phyloP scores from a whole-genome alignment of 1,284 basidiomycete genomes.

The Pseudozyma thailandica region DNA sequence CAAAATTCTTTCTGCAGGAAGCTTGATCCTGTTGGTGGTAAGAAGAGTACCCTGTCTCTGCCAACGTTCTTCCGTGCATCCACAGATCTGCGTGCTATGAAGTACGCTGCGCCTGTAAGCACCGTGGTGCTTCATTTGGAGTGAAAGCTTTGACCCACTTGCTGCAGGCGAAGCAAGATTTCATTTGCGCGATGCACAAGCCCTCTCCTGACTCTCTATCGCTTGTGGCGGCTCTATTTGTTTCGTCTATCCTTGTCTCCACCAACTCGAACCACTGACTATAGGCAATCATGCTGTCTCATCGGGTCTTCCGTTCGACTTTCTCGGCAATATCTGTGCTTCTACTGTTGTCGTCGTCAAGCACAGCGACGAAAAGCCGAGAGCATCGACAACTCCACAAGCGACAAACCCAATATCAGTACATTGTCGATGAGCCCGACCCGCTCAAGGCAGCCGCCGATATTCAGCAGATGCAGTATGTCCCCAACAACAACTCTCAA shows the following conservation, averaged over 20 bases:
- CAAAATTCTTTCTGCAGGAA: too few species aligned
- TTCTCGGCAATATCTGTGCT: background rate
- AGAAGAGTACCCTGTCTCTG: background rate
- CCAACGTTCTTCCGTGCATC: background rate
- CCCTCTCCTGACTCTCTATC: too few species aligned
- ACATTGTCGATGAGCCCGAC: conserved; percentile 45
- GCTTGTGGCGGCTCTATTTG: too few species aligned
- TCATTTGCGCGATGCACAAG: too few species aligned
- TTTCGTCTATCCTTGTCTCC: too few species aligned
- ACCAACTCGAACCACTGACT: too few species aligned
- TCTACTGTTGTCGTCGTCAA: background rate
- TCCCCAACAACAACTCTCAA: conserved; percentile 31
- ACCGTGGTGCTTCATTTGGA: background rate
- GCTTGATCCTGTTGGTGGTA: too few species aligned
- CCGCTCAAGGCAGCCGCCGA: conserved; percentile 44
- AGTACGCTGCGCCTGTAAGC: too few species aligned
- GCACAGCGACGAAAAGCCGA: background rate
- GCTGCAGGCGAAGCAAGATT: too few species aligned
- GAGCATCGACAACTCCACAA: conserved; percentile 1
- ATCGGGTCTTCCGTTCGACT: too few species aligned
- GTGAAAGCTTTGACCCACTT: background rate
- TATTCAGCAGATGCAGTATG: conserved; percentile 38
- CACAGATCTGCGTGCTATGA: background rate
- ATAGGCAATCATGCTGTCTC: background rate
- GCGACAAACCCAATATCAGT: conserved; percentile 40